Conservation (phyloP, 129 eudicot species). For the Lactuca saligna region DNA sequence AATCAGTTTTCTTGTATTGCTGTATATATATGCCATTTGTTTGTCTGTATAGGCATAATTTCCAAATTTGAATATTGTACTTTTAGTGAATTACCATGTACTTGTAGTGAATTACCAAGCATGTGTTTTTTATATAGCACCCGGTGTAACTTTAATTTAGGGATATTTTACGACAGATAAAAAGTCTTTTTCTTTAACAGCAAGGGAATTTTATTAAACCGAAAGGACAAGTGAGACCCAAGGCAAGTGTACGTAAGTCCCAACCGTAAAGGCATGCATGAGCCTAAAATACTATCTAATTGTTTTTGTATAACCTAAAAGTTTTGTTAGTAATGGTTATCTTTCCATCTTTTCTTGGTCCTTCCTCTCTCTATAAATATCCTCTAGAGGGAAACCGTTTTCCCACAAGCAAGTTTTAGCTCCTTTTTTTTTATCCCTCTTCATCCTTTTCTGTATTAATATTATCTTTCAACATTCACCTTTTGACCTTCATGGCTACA, state of each 20-base stretch:
- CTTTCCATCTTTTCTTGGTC: neutral
- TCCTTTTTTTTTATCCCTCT: neutral
- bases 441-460: neutral
- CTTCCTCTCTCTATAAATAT: constrained; percentile 23
- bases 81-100: too few species aligned
- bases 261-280: constrained; percentile 19
- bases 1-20: too few species aligned
- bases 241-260: neutral
- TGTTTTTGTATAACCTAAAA: too few species aligned
- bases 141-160: too few species aligned
- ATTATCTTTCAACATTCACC: constrained; percentile 3
- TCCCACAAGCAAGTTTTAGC: neutral
- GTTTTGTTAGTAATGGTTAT: neutral
- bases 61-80: too few species aligned
- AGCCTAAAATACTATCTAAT: constrained; percentile 19
- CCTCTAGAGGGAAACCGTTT: constrained; percentile 2
- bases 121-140: too few species aligned
- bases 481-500: constrained; percentile 10
- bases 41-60: too few species aligned
- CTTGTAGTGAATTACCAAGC: too few species aligned
- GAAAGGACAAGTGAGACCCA: too few species aligned
- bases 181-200: too few species aligned
- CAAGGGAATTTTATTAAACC: too few species aligned
- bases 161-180: too few species aligned
- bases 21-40: neutral